phyloP scores from a whole-genome alignment of 192 early-diverging fungal species.

The Rhizophagus clarus region DNA sequence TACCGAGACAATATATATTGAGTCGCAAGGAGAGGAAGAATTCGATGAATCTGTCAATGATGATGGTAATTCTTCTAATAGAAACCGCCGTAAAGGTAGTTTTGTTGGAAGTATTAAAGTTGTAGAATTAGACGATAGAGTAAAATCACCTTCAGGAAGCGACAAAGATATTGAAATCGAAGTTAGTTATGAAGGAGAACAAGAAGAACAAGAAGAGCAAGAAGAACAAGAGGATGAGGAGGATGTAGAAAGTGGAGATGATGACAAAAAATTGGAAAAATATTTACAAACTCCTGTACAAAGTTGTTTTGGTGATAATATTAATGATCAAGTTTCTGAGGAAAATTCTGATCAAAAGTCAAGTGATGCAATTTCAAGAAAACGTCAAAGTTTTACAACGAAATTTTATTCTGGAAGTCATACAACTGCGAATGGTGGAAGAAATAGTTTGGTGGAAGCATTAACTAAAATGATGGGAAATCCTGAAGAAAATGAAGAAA shows the following conservation, averaged over 20 bases:
- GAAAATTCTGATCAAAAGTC: not conserved
- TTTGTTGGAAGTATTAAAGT: constrained; percentile 22
- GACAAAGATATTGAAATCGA: constrained; percentile 23
- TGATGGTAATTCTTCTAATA: not conserved
- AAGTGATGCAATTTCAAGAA: not conserved
- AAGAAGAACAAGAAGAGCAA: constrained; percentile 4
- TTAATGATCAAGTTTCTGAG: not conserved
- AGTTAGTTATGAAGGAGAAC: not conserved
- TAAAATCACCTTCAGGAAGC: constrained; percentile 14
- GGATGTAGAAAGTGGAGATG: constrained; percentile 11
- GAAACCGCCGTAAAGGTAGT: constrained; percentile 17
- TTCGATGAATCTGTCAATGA: not conserved
- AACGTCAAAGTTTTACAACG: constrained; percentile 13
- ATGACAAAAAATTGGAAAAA: constrained; percentile 13
- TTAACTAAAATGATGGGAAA: not conserved
- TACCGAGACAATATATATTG: constrained; percentile 24
- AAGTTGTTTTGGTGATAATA: not conserved
- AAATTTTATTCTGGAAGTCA: constrained; percentile 20
- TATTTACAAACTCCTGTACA: constrained; percentile 17
- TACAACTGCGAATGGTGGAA: not conserved
- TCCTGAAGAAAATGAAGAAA: not conserved
- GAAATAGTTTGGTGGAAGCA: constrained; percentile 19
- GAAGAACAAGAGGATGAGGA: constrained; percentile 15
- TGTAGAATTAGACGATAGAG: not conserved
- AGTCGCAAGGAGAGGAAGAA: not conserved